phyloP scores from a whole-genome alignment of 2,329 filamentous ascomycete species.

The Fusarium nematophilum region DNA sequence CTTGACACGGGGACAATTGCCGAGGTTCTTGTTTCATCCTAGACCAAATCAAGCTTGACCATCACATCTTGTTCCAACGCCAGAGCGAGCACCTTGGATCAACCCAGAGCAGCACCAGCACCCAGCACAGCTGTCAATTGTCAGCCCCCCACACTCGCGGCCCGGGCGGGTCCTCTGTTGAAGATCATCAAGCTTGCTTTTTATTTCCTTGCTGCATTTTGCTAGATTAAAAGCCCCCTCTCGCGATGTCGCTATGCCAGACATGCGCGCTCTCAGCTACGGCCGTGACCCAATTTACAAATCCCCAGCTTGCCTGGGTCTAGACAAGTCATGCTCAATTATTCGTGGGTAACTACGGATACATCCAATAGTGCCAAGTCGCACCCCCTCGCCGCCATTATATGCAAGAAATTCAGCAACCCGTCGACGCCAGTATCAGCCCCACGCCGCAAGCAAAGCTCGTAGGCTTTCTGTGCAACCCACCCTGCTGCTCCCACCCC shows the following conservation, averaged over 20 bases:
- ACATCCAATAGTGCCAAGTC: constrained; percentile 6
- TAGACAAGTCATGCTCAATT: background rate
- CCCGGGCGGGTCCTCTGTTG: constrained; percentile 24
- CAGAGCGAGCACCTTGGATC: no score
- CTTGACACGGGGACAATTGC: background rate
- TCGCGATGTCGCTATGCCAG: background rate
- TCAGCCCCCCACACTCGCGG: constrained; percentile 22
- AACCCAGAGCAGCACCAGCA: constrained; percentile 1
- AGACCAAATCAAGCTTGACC: no score
- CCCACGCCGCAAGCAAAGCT: constrained; percentile 10
- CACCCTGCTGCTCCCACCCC: constrained; percentile 1
- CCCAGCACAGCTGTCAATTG: no score
- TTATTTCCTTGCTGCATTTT: constrained; percentile 10
- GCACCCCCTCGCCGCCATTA: constrained; percentile 16
- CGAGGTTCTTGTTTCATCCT: no score
- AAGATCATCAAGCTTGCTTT: constrained; percentile 16
- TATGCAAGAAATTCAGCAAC: constrained; percentile 20
- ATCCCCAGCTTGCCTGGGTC: background rate
- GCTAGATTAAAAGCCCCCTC: background rate
- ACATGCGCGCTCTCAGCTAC: background rate
- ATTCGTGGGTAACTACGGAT: constrained; percentile 2
- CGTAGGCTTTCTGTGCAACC: constrained; percentile 15
- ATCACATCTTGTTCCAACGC: no score
- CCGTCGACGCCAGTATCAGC: constrained; percentile 13
- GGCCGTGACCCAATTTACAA: background rate